A percentile compares a stretch with the other conserved stretches of the same genome.
Evolutionary conservation across 208 protist genomes (phyloP).

Genomic region (Leishmania gerbilli): DNA sequence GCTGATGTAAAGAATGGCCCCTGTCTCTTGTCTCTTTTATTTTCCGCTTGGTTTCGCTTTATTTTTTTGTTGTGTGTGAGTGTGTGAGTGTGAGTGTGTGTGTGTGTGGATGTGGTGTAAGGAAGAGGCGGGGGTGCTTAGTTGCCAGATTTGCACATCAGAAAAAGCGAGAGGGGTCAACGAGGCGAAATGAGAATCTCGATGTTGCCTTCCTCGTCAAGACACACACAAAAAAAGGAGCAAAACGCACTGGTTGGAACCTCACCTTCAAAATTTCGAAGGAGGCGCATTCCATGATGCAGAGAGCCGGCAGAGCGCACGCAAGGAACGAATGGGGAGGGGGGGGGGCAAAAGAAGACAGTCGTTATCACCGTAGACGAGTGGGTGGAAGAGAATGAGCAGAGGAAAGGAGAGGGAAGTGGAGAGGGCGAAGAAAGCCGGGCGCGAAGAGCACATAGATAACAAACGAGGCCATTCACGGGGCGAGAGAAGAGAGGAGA

Average conservation of each 20-base stretch:
- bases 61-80: not conserved
- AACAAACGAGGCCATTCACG: not conserved
- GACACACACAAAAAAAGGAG: not conserved
- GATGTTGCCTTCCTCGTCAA: not conserved
- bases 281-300: not conserved
- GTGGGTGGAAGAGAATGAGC: not conserved
- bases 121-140: not conserved
- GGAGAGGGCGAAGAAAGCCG: not conserved
- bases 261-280: not conserved
- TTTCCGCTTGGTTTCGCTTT: not conserved
- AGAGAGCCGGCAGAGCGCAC: not conserved
- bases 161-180: not conserved
- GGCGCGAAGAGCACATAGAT: not conserved
- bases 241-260: not conserved
- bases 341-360: not conserved
- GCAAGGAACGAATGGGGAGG: not conserved
- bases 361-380: not conserved
- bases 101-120: not conserved
- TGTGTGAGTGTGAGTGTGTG: not conserved
- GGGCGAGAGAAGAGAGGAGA: not conserved
- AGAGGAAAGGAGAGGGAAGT: not conserved
- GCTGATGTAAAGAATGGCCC: not conserved
- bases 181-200: slow-evolving; percentile 1
- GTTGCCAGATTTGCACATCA: not conserved
- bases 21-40: not conserved